These are phyloP conservation scores for Neurospora sp. DNA, from an alignment of 495 filamentous ascomycete genomes.

Conservation along the genomic window DNA sequence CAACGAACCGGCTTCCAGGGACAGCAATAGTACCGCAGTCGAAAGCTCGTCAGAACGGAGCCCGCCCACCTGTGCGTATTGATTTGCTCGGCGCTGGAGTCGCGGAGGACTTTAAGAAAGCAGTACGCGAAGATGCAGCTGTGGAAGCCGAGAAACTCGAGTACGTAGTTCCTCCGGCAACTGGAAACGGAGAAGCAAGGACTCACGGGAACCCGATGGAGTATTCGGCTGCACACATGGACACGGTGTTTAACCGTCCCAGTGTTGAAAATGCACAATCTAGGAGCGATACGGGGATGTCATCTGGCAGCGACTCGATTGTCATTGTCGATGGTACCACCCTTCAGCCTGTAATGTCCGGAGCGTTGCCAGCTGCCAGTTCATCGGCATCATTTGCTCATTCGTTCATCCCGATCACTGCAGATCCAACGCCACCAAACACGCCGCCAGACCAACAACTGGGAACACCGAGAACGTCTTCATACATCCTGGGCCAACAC, in stretches of 20 bases:
- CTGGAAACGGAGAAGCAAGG: neutral
- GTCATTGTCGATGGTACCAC: conserved; percentile 71
- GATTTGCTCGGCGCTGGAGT: conserved; percentile 75
- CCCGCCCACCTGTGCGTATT: conserved; percentile 42
- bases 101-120: conserved; percentile 60
- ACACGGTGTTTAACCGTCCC: conserved; percentile 14
- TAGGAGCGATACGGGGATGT: conserved; percentile 46
- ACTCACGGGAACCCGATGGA: conserved; percentile 16
- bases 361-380: conserved; percentile 33
- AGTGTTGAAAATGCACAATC: conserved; percentile 18
- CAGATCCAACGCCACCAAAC: conserved; percentile 41
- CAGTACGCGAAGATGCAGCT: conserved; percentile 46
- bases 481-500: conserved; percentile 39
- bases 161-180: conserved; percentile 8
- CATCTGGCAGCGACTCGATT: conserved; percentile 73
- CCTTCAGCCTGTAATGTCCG: conserved; percentile 34
- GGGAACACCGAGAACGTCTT: conserved; percentile 40
- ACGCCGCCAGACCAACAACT: conserved; percentile 36
- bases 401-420: conserved; percentile 32
- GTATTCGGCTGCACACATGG: conserved; percentile 30
- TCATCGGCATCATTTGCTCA: conserved; percentile 40
- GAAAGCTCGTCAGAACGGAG: conserved; percentile 31
- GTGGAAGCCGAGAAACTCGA: conserved; percentile 28
- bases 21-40: conserved; percentile 46
- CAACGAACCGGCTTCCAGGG: conserved; percentile 40